phyloP scores from a whole-genome alignment of 1,284 basidiomycete genomes.

The Cutaneotrichosporon daszewskae region DNA sequence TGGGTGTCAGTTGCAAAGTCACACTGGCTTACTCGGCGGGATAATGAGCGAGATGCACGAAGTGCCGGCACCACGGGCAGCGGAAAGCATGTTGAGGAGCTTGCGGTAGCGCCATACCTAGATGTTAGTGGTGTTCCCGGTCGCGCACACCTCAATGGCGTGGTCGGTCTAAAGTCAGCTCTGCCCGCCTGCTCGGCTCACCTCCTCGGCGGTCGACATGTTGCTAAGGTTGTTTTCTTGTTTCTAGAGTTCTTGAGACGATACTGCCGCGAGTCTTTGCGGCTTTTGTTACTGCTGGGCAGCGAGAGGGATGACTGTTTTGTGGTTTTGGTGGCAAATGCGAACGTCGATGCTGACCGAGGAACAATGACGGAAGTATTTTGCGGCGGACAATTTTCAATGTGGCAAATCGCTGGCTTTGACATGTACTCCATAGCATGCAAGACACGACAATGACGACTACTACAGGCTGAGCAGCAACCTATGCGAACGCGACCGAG shows the following conservation, averaged over 20 bases:
- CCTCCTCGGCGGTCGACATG: slow-evolving; percentile 15
- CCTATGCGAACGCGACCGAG: not conserved
- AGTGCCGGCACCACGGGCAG: slow-evolving; percentile 91
- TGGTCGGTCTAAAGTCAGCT: slow-evolving; percentile 37
- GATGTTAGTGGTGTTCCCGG: not conserved
- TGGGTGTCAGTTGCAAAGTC: slow-evolving; percentile 4
- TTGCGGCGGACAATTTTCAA: no score
- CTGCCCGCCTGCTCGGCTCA: no score
- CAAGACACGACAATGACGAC: not conserved
- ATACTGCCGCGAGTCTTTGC: slow-evolving; percentile 1
- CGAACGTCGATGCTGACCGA: no score
- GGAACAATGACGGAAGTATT: no score
- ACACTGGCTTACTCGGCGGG: slow-evolving; percentile 65
- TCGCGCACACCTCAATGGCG: slow-evolving; percentile 35
- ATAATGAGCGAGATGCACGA: slow-evolving; percentile 99
- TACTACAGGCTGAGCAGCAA: not conserved
- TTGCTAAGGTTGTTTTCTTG: not conserved
- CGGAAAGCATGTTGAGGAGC: slow-evolving; percentile 90
- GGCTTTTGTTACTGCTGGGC: slow-evolving; percentile 5
- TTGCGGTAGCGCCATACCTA: slow-evolving; percentile 88
- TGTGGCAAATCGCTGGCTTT: no score
- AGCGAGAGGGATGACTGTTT: not conserved
- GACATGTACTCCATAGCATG: not conserved
- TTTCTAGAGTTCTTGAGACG: not conserved
- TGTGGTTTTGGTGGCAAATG: not conserved